A percentile compares a stretch with the other conserved stretches of the same genome.
Conservation (phyloP, 2,329 filamentous ascomycete species). For the Stachybotrys chartarum region DNA sequence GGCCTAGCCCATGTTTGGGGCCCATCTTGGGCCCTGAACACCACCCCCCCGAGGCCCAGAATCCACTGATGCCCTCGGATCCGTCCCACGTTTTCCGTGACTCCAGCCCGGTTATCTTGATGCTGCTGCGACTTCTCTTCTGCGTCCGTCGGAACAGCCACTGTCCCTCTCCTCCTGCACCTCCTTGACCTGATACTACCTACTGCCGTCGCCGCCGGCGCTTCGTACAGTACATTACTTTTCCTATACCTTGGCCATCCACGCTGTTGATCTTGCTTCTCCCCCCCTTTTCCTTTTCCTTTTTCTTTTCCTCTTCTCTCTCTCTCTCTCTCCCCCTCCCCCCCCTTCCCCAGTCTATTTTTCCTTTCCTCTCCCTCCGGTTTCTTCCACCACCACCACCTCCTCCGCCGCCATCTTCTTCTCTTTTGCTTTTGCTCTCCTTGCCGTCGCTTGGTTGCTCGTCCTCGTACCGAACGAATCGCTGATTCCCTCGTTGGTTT, state of each 20-base stretch:
- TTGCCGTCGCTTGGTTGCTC: not conserved
- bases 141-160: too few relatives aligned
- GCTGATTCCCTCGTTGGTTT: not conserved
- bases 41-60: too few relatives aligned
- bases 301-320: conserved; percentile 4
- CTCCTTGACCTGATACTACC: too few relatives aligned
- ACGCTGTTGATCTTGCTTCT: not conserved
- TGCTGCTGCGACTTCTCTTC: too few relatives aligned
- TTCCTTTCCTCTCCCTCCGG: conserved; percentile 2
- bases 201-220: not conserved
- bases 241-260: not conserved
- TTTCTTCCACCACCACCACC: conserved; percentile 3
- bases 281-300: not conserved
- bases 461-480: not conserved
- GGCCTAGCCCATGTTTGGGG: too few relatives aligned
- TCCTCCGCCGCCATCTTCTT: not conserved
- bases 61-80: not conserved
- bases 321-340: conserved; percentile 4
- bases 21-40: too few relatives aligned
- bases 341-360: conserved; percentile 7
- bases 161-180: too few relatives aligned
- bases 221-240: not conserved
- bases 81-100: not conserved
- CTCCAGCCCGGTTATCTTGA: not conserved
- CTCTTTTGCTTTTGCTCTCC: not conserved